Conservation (phyloP, 495 filamentous ascomycete species). For the Acidiella bohemica region DNA sequence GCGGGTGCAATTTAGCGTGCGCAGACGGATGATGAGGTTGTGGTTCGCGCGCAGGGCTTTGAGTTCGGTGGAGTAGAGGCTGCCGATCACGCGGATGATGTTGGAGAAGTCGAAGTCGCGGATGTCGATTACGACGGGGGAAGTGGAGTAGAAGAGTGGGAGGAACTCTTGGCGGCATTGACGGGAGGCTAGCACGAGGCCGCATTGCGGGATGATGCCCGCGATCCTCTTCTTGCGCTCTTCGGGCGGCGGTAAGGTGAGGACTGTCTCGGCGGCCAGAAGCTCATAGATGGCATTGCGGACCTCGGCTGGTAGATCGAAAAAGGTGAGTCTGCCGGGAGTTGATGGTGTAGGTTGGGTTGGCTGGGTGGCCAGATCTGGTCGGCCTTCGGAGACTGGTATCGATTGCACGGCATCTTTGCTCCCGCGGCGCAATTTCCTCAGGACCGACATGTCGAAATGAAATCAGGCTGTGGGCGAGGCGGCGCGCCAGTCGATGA, state of each 20-base stretch:
- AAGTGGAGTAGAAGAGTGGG: conserved; percentile 9
- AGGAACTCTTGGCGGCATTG: conserved; percentile 14
- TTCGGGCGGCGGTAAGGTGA: conserved; percentile 1
- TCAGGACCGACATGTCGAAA: background rate
- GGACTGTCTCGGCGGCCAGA: conserved; percentile 2
- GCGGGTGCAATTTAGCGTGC: conserved; percentile 5
- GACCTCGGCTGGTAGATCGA: conserved; percentile 17
- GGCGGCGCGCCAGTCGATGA: background rate
- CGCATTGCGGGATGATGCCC: background rate
- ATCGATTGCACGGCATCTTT: conserved; percentile 1
- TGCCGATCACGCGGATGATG: conserved; percentile 3
- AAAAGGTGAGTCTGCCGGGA: conserved; percentile 6
- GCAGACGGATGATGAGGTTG: conserved; percentile 3
- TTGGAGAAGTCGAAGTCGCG: conserved; percentile 14
- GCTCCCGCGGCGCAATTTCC: conserved; percentile 3
- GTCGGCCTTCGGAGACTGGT: background rate
- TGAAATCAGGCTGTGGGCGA: background rate
- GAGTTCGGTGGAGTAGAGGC: conserved; percentile 16
- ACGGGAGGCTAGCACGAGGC: conserved; percentile 7
- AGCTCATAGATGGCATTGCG: conserved; percentile 14
- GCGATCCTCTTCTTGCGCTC: background rate
- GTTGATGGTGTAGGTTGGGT: background rate
- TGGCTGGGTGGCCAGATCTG: conserved; percentile 4
- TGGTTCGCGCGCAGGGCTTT: conserved; percentile 13
- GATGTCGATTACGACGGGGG: conserved; percentile 3